Conservation (phyloP, 148 eudicot species). For the Tetragonia tetragonoides region DNA sequence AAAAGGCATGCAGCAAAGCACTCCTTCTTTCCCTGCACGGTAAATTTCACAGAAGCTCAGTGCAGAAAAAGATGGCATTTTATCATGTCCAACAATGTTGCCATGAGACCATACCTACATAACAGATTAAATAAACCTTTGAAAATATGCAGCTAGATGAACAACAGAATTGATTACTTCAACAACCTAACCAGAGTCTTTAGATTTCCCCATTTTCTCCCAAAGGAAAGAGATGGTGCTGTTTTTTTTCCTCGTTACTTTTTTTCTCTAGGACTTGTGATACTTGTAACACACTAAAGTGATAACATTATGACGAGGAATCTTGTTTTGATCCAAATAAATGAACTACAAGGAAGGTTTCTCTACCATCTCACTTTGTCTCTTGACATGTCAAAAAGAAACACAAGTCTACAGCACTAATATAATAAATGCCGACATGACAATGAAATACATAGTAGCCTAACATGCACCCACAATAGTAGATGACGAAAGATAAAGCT, state of each 20-base stretch:
- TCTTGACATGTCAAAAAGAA: neutral
- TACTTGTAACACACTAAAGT: neutral
- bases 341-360: neutral
- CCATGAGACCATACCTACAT: neutral
- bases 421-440: neutral
- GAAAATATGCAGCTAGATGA: too few relatives aligned
- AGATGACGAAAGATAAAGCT: conserved; percentile 1
- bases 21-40: conserved; percentile 92
- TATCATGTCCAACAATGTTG: neutral
- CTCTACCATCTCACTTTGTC: neutral
- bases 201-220: neutral
- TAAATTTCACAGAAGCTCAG: conserved; percentile 11
- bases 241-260: too few relatives aligned
- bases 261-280: too few relatives aligned
- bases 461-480: neutral
- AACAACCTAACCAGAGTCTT: neutral
- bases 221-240: neutral
- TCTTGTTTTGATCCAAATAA: neutral
- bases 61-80: neutral
- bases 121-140: neutral
- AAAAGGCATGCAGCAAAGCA: conserved; percentile 96
- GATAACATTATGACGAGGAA: neutral
- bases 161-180: neutral
- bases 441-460: neutral
- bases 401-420: neutral